phyloP scores from a whole-genome alignment of 2,329 filamentous ascomycete genomes.

The Gaeumannomyces tritici region DNA sequence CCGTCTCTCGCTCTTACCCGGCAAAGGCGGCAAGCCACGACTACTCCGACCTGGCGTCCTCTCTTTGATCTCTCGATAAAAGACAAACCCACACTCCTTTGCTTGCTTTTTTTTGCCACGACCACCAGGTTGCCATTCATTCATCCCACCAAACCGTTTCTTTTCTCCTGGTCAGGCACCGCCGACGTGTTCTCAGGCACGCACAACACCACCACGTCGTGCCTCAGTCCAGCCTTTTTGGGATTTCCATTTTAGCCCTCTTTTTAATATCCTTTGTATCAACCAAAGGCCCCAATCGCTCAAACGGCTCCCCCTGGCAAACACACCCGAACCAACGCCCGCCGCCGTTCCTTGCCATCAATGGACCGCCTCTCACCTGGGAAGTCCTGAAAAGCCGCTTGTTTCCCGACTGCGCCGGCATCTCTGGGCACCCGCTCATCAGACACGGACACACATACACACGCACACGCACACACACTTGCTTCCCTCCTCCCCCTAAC shows the following conservation, averaged over 20 bases:
- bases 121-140: not conserved
- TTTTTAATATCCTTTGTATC: not conserved
- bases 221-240: not conserved
- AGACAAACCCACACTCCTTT: not conserved
- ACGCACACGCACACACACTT: not conserved
- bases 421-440: not conserved
- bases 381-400: not conserved
- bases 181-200: not conserved
- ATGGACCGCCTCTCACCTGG: not conserved
- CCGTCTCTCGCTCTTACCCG: too few relatives aligned
- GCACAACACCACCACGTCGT: not conserved
- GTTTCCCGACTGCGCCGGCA: not conserved
- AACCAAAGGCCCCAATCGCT: not conserved
- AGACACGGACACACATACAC: not conserved
- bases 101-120: not conserved
- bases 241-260: not conserved
- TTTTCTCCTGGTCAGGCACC: not conserved
- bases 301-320: not conserved
- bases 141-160: not conserved
- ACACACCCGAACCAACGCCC: not conserved
- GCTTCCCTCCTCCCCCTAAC: too few relatives aligned
- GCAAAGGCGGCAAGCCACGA: not conserved
- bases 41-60: not conserved
- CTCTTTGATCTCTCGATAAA: not conserved
- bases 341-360: not conserved